Evolutionary conservation across 768 basidiomycete species (phyloP).

Genomic region (Russula vinacea): DNA sequence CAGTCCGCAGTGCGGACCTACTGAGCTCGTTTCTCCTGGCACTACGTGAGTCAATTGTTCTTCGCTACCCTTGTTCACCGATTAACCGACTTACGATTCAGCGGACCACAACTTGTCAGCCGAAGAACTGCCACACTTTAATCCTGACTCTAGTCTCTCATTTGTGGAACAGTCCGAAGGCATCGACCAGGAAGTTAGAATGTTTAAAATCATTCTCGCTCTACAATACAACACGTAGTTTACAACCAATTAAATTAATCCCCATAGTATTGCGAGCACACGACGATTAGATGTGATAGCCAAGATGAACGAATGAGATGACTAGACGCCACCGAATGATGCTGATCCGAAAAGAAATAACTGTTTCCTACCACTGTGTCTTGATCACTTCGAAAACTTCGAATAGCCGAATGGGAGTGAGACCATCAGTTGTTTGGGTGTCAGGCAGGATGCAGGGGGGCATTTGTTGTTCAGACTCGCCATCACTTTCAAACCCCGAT

Average conservation of each 20-base stretch:
- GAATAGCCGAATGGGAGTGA: conserved; percentile 25
- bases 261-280: background rate
- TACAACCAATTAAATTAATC: background rate
- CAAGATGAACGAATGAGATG: background rate
- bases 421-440: conserved; percentile 23
- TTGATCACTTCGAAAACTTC: conserved; percentile 28
- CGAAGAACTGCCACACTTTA: conserved; percentile 13
- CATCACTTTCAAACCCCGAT: background rate
- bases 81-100: background rate
- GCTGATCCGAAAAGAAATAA: background rate
- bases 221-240: background rate
- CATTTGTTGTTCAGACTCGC: conserved; percentile 4
- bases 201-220: conserved; percentile 13
- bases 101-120: conserved; percentile 18
- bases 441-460: background rate
- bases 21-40: conserved; percentile 19
- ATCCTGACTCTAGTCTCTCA: background rate
- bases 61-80: background rate
- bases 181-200: conserved; percentile 16
- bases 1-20: conserved; percentile 25
- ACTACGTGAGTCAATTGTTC: conserved; percentile 15
- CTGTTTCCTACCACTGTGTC: background rate
- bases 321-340: background rate
- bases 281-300: background rate
- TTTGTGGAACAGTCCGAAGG: conserved; percentile 25